phyloP scores from a whole-genome alignment of 495 filamentous ascomycete genomes.

The Paragyromitra xinjiangensis region DNA sequence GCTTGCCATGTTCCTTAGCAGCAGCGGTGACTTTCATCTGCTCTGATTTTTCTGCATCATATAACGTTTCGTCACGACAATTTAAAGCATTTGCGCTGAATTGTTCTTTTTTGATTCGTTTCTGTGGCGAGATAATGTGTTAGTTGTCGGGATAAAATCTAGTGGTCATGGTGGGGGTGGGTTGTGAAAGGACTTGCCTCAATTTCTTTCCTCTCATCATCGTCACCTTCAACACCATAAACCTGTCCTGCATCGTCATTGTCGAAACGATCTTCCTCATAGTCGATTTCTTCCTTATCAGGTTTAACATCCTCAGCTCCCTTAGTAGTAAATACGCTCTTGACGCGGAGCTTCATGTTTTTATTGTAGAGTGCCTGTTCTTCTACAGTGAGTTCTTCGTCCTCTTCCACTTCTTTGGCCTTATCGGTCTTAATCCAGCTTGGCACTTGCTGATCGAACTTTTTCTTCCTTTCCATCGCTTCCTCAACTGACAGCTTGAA shows the following conservation, averaged over 20 bases:
- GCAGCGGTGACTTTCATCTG: constrained; percentile 72
- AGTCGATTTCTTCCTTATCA: constrained; percentile 67
- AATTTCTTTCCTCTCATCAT: constrained; percentile 83
- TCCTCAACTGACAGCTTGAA: constrained; percentile 85
- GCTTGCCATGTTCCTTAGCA: constrained; percentile 73
- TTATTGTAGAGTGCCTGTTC: constrained; percentile 25
- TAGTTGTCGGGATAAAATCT: background rate
- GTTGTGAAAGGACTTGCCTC: constrained; percentile 60
- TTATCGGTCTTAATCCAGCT: constrained; percentile 72
- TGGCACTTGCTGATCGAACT: constrained; percentile 69
- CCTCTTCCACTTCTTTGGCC: constrained; percentile 62
- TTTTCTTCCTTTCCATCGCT: constrained; percentile 78
- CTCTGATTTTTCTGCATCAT: constrained; percentile 76
- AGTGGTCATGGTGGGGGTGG: background rate
- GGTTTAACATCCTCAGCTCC: constrained; percentile 51
- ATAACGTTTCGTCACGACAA: constrained; percentile 80
- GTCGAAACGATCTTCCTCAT: constrained; percentile 74
- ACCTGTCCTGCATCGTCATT: constrained; percentile 88
- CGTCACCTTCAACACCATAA: constrained; percentile 68
- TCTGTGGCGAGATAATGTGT: constrained; percentile 6
- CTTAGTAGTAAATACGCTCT: constrained; percentile 26
- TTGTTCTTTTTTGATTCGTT: constrained; percentile 84
- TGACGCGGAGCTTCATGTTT: constrained; percentile 51
- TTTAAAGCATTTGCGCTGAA: constrained; percentile 84
- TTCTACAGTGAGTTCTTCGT: constrained; percentile 56